These are phyloP conservation scores for Schizophyllum commune DNA, from an alignment of 1,284 basidiomycete genomes.

Conservation along the genomic window DNA sequence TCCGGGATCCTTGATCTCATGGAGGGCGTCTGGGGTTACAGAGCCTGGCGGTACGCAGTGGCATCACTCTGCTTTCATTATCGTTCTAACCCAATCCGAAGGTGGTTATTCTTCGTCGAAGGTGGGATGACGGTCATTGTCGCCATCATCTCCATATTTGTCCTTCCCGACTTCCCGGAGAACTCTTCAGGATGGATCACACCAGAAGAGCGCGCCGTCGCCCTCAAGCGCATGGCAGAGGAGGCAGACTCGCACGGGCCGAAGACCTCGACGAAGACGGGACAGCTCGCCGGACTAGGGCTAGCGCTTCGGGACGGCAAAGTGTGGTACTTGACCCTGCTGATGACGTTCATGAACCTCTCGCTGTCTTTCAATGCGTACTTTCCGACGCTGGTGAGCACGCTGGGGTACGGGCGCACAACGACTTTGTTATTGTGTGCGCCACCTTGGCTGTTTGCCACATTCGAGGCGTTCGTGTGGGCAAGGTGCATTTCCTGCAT, in stretches of 20 bases:
- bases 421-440: slow-evolving; percentile 68
- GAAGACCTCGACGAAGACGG: slow-evolving; percentile 26
- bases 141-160: slow-evolving; percentile 52
- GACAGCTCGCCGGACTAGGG: slow-evolving; percentile 33
- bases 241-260: slow-evolving; percentile 43
- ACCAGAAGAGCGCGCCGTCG: slow-evolving; percentile 55
- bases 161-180: slow-evolving; percentile 74
- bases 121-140: slow-evolving; percentile 60
- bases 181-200: slow-evolving; percentile 51
- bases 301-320: slow-evolving; percentile 65
- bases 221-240: slow-evolving; percentile 65
- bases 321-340: slow-evolving; percentile 58
- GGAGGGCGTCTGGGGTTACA: slow-evolving; percentile 61
- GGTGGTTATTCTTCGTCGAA: slow-evolving; percentile 75
- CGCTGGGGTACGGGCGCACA: slow-evolving; percentile 59
- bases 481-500: slow-evolving; percentile 32
- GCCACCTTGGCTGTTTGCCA: slow-evolving; percentile 71
- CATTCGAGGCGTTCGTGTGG: slow-evolving; percentile 40
- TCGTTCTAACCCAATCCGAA: slow-evolving; percentile 15
- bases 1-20: slow-evolving; percentile 65
- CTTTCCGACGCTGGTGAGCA: slow-evolving; percentile 63
- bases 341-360: slow-evolving; percentile 37
- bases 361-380: slow-evolving; percentile 56
- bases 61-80: neutral
- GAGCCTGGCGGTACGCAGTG: slow-evolving; percentile 59